Evolutionary conservation across 257 asterid genomes (phyloP).

Genomic region (Solanum phureja): DNA sequence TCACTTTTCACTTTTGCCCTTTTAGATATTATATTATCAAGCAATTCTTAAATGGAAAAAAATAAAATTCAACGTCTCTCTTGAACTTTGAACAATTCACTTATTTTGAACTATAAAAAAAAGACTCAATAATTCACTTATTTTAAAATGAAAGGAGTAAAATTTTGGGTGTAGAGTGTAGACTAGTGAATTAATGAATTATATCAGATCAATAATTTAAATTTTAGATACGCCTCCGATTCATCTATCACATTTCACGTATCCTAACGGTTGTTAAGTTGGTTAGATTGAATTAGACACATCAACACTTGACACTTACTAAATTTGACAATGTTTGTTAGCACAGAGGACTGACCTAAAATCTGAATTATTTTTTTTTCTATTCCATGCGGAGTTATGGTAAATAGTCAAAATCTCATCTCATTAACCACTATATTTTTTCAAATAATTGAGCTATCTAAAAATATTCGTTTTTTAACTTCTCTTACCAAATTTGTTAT

Average conservation of each 20-base stretch:
- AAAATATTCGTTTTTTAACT: not conserved
- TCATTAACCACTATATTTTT: not conserved
- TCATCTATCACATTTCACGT: not conserved
- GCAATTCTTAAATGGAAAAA: too few relatives aligned
- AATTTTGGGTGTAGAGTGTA: not conserved
- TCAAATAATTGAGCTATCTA: not conserved
- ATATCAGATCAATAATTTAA: not conserved
- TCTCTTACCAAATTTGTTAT: not conserved
- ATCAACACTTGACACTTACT: not conserved
- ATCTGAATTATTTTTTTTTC: not conserved
- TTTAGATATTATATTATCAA: too few relatives aligned
- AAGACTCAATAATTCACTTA: too few relatives aligned
- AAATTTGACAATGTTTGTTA: not conserved
- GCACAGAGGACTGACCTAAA: not conserved
- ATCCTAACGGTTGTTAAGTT: not conserved
- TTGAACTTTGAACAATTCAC: too few relatives aligned
- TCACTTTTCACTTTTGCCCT: too few relatives aligned
- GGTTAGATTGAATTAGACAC: not conserved
- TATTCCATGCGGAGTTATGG: not conserved
- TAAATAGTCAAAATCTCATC: not conserved
- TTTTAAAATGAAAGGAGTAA: too few relatives aligned
- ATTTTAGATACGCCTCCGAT: rapidly evolving
- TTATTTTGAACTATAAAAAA: too few relatives aligned
- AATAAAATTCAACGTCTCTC: rapidly evolving
- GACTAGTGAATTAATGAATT: not conserved